Conservation (phyloP, 1,284 basidiomycete species). For the Ustilago xerochloae region DNA sequence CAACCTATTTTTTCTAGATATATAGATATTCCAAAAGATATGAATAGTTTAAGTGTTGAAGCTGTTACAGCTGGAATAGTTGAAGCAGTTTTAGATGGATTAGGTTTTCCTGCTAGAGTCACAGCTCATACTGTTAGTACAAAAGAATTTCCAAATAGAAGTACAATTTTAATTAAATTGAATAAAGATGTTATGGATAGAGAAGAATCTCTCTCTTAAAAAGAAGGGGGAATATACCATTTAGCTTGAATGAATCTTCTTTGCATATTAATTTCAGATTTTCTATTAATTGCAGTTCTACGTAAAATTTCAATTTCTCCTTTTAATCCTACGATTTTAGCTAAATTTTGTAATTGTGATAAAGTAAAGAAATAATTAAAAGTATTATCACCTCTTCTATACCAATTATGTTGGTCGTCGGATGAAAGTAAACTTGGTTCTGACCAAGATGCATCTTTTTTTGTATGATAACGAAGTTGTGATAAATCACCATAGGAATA, state of each 20-base stretch:
- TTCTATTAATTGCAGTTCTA: conserved; percentile 31
- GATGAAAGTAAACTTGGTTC: conserved; percentile 65
- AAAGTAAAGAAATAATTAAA: conserved; percentile 68
- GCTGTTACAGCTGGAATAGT: conserved; percentile 97
- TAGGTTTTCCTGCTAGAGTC: conserved; percentile 94
- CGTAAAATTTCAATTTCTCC: conserved; percentile 46
- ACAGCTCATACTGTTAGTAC: conserved; percentile 94
- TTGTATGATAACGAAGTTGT: conserved; percentile 68
- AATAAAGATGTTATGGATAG: conserved; percentile 62
- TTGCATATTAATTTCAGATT: conserved; percentile 42
- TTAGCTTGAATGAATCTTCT: conserved; percentile 61
- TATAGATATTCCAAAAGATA: conserved; percentile 92
- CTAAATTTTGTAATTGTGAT: conserved; percentile 53
- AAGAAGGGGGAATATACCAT: conserved; percentile 46
- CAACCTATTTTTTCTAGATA: conserved; percentile 88
- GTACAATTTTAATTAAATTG: conserved; percentile 67
- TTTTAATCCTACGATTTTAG: conserved; percentile 35
- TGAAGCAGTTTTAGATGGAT: conserved; percentile 93
- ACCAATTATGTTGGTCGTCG: conserved; percentile 50
- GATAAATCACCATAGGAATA: conserved; percentile 68
- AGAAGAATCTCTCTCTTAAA: conserved; percentile 42
- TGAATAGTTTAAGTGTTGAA: conserved; percentile 92
- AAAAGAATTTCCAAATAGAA: conserved; percentile 77
- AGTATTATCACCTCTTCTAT: conserved; percentile 68
- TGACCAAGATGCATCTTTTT: conserved; percentile 56